Evolutionary conservation across 257 asterid genomes (phyloP).

Genomic region (Solanum commersonii): DNA sequence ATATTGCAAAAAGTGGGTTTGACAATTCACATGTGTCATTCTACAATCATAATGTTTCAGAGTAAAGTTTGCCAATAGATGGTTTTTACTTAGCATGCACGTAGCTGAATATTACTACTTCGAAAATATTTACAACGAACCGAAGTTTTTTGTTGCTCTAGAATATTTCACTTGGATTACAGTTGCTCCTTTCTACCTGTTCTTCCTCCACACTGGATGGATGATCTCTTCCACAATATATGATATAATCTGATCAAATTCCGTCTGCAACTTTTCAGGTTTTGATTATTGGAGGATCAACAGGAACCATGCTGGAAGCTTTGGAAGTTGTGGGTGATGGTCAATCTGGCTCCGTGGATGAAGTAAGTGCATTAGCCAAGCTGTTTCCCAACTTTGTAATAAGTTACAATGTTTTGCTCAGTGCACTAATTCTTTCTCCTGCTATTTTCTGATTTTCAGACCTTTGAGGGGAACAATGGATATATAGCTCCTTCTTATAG

Average conservation of each 20-base stretch:
- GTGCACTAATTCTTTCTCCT: background rate
- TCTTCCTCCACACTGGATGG: background rate
- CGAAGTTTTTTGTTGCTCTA: background rate
- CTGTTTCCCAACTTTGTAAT: background rate
- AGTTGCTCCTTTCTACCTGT: background rate
- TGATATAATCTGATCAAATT: background rate
- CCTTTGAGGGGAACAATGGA: slow-evolving; percentile 57
- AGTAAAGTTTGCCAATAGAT: background rate
- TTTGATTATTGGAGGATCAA: slow-evolving; percentile 95
- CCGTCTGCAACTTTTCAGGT: slow-evolving; percentile 37
- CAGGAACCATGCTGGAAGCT: slow-evolving; percentile 98
- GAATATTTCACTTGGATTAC: background rate
- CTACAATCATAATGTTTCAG: background rate
- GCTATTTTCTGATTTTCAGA: slow-evolving; percentile 30
- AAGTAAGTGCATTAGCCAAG: slow-evolving; percentile 42
- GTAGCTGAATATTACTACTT: background rate
- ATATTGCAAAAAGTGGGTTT: background rate
- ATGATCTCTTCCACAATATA: background rate
- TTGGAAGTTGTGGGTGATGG: slow-evolving; percentile 88
- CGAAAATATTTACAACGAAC: background rate
- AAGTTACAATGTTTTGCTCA: background rate
- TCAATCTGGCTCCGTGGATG: slow-evolving; percentile 53
- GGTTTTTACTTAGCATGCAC: background rate
- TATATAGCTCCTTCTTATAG: slow-evolving; percentile 64
- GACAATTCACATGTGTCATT: background rate